phyloP scores from a whole-genome alignment of 2,329 filamentous ascomycete species.

The Penicillium sp. region DNA sequence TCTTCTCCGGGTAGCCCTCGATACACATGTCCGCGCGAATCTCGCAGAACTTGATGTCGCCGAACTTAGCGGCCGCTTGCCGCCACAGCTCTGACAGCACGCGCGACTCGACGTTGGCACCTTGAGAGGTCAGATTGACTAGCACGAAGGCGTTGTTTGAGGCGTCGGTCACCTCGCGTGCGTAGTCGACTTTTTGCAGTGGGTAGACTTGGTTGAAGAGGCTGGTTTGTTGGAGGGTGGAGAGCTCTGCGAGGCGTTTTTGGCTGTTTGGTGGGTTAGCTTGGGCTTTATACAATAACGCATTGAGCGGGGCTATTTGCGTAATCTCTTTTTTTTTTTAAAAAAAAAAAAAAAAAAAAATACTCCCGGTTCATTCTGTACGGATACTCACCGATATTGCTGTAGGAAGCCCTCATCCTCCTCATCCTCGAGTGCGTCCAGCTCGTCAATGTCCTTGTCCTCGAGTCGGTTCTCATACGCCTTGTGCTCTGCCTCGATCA shows the following conservation, averaged over 20 bases:
- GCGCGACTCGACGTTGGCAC: slow-evolving; percentile 80
- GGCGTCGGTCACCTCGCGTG: slow-evolving; percentile 85
- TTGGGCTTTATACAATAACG: background rate
- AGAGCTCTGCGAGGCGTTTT: slow-evolving; percentile 82
- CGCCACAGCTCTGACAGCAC: slow-evolving; percentile 83
- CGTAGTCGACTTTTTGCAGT: slow-evolving; percentile 90
- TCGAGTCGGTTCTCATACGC: slow-evolving; percentile 91
- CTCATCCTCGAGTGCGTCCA: slow-evolving; percentile 89
- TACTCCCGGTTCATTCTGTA: background rate
- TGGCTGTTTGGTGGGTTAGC: slow-evolving; percentile 47
- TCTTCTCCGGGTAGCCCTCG: slow-evolving; percentile 90
- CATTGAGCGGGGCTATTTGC: background rate
- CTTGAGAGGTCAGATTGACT: slow-evolving; percentile 77
- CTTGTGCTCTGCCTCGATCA: slow-evolving; percentile 75
- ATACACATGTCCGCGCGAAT: slow-evolving; percentile 91
- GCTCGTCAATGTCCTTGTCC: slow-evolving; percentile 89
- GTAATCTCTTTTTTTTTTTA: background rate
- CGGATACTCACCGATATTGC: slow-evolving; percentile 62
- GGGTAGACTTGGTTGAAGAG: slow-evolving; percentile 90
- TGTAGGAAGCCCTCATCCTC: slow-evolving; percentile 93
- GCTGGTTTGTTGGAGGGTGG: slow-evolving; percentile 69
- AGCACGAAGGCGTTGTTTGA: slow-evolving; percentile 67
- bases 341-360: too few relatives aligned
- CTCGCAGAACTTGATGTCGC: slow-evolving; percentile 96
- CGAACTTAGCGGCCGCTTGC: slow-evolving; percentile 77